Base-by-base conservation (phyloP, 306 rosid species). In the Sophora flavescens region DNA sequence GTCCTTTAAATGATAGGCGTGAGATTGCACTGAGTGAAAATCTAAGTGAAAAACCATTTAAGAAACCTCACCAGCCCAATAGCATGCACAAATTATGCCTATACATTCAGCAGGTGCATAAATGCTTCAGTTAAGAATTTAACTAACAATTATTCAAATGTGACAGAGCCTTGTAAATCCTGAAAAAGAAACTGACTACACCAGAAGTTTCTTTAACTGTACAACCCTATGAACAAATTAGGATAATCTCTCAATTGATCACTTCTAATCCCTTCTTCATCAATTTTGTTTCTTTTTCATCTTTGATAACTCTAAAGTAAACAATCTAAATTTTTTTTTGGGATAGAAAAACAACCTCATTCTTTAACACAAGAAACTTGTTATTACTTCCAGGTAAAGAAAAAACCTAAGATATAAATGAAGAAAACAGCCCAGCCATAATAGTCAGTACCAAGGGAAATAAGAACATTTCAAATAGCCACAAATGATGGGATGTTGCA, bases 1-100 rank as follows among this genome's bases (percentile, higher is more conserved):
- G 68, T 77, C 77, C 73, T 78, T 72, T 42, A 15, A 67, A 68
- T 28, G 44, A 52, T 64, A 81, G 48, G 35, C 16, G 38, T 13
- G 35, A 53, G 68, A 42, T 22, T 64, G 63, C 63, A 54, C 48
- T 4, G 12, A 50, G 58, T 6, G 48, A 42, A 63, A 63, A 63
- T 63, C 48, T 2, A 26, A 66, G 41, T 32, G 63, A 48, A 45
- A 57, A 61, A 53, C 60, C 56, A 77, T n/a, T 47, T 35, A 53
- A 6, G 38, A 54, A 69, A 41, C 67, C 9, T 59, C 66, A 64
- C 52, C 9, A 54, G 48, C 47, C 68, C 28, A 33, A 13, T 36
- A 57, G 67, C 39, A 70, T 38, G 60, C 53, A 41, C 64, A 74
- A 42, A 48, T 58, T 51, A 60, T 18, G 35, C 47, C 48, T 41